Evolutionary conservation across 352 stramenopile genomes (phyloP), one percentile per base, ranked within the genome.

Genomic region (Phytopythium delawarense): DNA sequence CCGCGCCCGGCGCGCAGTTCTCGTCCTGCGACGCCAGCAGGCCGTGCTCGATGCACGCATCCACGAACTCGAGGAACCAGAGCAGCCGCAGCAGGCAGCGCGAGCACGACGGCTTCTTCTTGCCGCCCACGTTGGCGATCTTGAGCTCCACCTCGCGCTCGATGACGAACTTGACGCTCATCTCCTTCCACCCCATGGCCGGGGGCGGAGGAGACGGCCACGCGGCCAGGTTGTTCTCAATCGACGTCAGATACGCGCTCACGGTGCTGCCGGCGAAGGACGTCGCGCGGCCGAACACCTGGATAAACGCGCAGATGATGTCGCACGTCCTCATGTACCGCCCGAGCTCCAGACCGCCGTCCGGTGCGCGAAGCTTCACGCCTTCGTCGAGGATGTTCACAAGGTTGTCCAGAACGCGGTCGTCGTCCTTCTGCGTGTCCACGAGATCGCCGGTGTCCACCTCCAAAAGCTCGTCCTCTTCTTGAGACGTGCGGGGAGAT

Each of bases 51-150:
- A 94, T 62, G 20, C 77, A 91, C 20, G 83, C 80, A 50, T 91
- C 83, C 42, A 94, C 85, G 42, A 94, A 94, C 67, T 94, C 81
- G 32, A 94, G 57, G 53, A 94, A 94, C 85, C 85, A 94, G 34
- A 91, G 64, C 44, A 94, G 56, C 0, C 85, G 85, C 49, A 92
- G 64, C 32, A 92, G 61, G 59, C 85, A 89, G 30, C 85, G 84
- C 42, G 69, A 81, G 63, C 76, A 89, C 30, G 83, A 92, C 44
- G 85, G 83, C 40, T 91, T 90, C 75, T 94, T 94, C 69, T 94
- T 94, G 25, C 85, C 85, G 21, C 85, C 85, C 7, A 87, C 61
- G 23, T 74, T 74, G 7, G 85, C 85, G 20, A 87, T 59, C 28
- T 83, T 61, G 15, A 86, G 68, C 12, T 75, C 72, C 32, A 92